Conservation (phyloP, 208 protist species). For the Wallacemonas rigidus region DNA sequence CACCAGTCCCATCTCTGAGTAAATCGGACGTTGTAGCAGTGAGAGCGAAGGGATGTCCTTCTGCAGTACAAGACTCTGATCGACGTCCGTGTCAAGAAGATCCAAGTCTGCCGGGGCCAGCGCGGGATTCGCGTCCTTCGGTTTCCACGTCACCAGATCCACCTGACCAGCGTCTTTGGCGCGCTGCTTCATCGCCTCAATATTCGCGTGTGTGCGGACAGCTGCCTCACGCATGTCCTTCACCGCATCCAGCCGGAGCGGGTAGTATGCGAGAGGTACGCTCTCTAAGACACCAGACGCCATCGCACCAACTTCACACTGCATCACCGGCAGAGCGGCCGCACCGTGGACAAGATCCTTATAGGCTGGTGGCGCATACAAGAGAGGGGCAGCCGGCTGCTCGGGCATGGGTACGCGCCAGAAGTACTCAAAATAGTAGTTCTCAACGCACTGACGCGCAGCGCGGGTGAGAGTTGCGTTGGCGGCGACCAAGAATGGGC, state of each 20-base stretch:
- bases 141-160: constrained; percentile 31
- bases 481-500: constrained; percentile 4
- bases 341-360: constrained; percentile 42
- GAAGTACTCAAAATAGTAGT: constrained; percentile 68
- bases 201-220: constrained; percentile 24
- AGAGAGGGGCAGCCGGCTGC: constrained; percentile 50
- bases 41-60: constrained; percentile 71
- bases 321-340: constrained; percentile 62
- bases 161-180: constrained; percentile 27
- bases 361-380: constrained; percentile 67
- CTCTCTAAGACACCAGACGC: constrained; percentile 57
- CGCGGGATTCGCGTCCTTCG: constrained; percentile 16
- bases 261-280: constrained; percentile 74
- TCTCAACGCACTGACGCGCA: constrained; percentile 55
- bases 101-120: constrained; percentile 59
- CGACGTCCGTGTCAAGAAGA: constrained; percentile 73
- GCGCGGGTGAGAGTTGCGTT: constrained; percentile 36
- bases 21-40: constrained; percentile 77
- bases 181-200: constrained; percentile 35
- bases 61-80: constrained; percentile 50
- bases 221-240: constrained; percentile 31
- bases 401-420: constrained; percentile 69
- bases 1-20: constrained; percentile 83
- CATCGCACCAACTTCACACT: constrained; percentile 84
- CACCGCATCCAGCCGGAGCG: constrained; percentile 44